A percentile compares a stretch with the other conserved stretches of the same genome.
These are phyloP conservation scores for Andrographis paniculata DNA, from an alignment of 305 asterid genomes.

Conservation along the genomic window DNA sequence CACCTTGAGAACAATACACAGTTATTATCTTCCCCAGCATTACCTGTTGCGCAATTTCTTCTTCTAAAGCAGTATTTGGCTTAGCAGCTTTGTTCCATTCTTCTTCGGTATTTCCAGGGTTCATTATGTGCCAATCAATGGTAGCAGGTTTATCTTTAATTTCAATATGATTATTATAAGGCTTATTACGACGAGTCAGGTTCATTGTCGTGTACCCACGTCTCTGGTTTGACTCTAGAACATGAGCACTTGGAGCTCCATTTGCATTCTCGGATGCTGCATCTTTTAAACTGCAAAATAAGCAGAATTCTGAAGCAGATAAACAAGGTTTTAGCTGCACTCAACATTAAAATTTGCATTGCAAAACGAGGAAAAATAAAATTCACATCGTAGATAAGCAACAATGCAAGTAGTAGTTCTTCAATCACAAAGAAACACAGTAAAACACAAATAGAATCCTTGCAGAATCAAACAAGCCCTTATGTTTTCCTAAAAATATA, in stretches of 20 bases:
- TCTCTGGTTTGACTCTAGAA: conserved; percentile 30
- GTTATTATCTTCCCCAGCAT: conserved; percentile 15
- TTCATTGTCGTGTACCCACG: conserved; percentile 23
- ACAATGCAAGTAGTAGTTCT: neutral
- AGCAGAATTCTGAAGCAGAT: conserved; percentile 2
- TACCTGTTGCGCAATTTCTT: conserved; percentile 18
- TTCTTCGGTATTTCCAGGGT: conserved; percentile 19
- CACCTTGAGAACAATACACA: conserved; percentile 17
- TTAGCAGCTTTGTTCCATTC: conserved; percentile 43
- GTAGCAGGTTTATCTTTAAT: too few species aligned
- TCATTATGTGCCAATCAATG: conserved; percentile 5
- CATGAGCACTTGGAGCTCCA: conserved; percentile 25
- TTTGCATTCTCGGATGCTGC: conserved; percentile 22
- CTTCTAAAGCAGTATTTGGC: conserved; percentile 17
- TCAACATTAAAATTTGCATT: conserved; percentile 7
- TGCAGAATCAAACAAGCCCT: too few species aligned
- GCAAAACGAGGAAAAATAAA: neutral
- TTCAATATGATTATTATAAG: too few species aligned
- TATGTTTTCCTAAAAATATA: too few species aligned
- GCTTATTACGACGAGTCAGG: conserved; percentile 9
- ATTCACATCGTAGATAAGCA: conserved; percentile 6
- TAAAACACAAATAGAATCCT: too few species aligned
- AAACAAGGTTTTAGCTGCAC: conserved; percentile 6
- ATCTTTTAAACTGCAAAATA: conserved; percentile 49
- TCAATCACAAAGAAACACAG: neutral